Base-by-base conservation (phyloP, 495 filamentous ascomycete genomes). In the Penicillium egyptiacum region DNA sequence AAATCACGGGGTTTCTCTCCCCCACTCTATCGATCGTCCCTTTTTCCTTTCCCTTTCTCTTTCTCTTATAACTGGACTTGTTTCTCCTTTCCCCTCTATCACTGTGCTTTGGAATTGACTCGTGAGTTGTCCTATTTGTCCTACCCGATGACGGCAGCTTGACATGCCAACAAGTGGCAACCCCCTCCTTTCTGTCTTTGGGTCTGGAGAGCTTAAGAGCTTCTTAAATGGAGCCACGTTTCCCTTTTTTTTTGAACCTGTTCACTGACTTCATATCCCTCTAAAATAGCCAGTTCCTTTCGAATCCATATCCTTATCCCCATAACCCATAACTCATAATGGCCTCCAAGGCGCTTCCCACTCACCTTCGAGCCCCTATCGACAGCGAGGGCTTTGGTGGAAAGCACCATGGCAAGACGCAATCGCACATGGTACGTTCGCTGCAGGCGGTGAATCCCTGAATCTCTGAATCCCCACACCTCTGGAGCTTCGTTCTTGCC, bases 401-500 rank as follows among this genome's bases (percentile, higher is more conserved):
- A 56, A 90, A 89, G 76, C 92, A 96, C 69, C 92, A 97, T 75
- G 92, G 91, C 64, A 97, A 97, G 83, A 87, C 91, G 52, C 89
- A 92, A 69, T 95, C 91, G 35, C 92, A 96, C 75, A 90, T 97
- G 88, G 92, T 96, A 76, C 86, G 92, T 90, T 20, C 20, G 30
- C 47, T 39, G 17, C 33, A 8, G 12, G 9, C 22, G 40, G 39
- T 43, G 25, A 53, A 41, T 33, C 48, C 19, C 48, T 51, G 25
- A 30, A n/a, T 10, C 40, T 22, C 20, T 9, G 45, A 20, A n/a
- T n/a, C n/a, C n/a, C n/a, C n/a, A n/a, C n/a, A n/a, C n/a, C n/a
- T 12, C 50, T 4, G 25, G 3, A 48, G 45, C 28, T 31, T 44
- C 19, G 44, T 17, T 26, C 14, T 26, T 16, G 5, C 20, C 16